phyloP scores from a whole-genome alignment of 768 basidiomycete species.

The Tricholoma flavovirens region DNA sequence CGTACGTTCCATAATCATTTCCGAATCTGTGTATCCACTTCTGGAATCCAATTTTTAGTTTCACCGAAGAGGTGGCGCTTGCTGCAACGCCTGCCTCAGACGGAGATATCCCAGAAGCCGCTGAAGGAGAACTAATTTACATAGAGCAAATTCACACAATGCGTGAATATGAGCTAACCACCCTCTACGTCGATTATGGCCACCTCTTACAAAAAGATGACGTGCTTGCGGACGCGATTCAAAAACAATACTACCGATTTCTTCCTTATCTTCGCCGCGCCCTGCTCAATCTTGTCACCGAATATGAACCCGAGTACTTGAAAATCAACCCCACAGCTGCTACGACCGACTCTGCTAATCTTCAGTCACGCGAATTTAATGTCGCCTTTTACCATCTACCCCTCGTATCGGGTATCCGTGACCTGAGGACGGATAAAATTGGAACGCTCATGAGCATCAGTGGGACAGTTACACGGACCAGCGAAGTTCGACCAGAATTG shows the following conservation, averaged over 20 bases:
- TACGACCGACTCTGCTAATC: slow-evolving; percentile 78
- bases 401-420: slow-evolving; percentile 90
- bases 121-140: slow-evolving; percentile 69
- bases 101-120: slow-evolving; percentile 48
- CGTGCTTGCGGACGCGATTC: slow-evolving; percentile 88
- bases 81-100: slow-evolving; percentile 79
- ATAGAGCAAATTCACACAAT: slow-evolving; percentile 92
- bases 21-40: slow-evolving; percentile 1
- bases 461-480: slow-evolving; percentile 95
- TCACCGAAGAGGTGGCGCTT: slow-evolving; percentile 73
- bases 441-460: slow-evolving; percentile 93
- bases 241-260: slow-evolving; percentile 95
- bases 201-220: slow-evolving; percentile 90
- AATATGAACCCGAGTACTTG: slow-evolving; percentile 90
- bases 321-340: slow-evolving; percentile 92
- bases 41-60: slow-evolving; percentile 44
- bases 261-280: slow-evolving; percentile 91
- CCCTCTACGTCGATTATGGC: slow-evolving; percentile 93
- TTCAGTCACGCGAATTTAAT: slow-evolving; percentile 89
- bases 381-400: slow-evolving; percentile 95
- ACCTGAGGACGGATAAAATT: slow-evolving; percentile 88
- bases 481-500: slow-evolving; percentile 94
- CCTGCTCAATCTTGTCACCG: slow-evolving; percentile 81
- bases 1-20: slow-evolving; percentile 44
- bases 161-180: slow-evolving; percentile 91